Evolutionary conservation across 192 early-diverging fungal species (phyloP).

Genomic region (Fimicolochytrium jonesii): DNA sequence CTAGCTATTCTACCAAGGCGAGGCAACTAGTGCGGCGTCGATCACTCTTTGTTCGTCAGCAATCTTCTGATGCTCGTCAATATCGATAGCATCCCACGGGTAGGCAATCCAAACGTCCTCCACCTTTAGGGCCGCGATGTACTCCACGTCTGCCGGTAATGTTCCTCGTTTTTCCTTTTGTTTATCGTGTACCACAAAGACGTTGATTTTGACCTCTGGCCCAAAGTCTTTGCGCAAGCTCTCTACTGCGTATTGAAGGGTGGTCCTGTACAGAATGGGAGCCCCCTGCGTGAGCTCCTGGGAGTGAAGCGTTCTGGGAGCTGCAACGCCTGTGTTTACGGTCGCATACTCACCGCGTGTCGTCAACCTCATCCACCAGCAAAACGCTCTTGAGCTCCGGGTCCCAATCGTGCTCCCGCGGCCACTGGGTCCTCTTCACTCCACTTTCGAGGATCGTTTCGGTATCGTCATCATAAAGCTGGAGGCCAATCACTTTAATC

Average conservation of each 20-base stretch:
- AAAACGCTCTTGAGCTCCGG: not conserved
- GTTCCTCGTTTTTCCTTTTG: slow-evolving; percentile 4
- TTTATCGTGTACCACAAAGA: slow-evolving; percentile 19
- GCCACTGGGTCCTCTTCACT: slow-evolving; percentile 13
- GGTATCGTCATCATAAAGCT: slow-evolving; percentile 17
- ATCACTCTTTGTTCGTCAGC: not conserved
- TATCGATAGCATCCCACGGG: slow-evolving; percentile 20
- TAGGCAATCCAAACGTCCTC: slow-evolving; percentile 16
- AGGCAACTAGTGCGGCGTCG: too few relatives aligned
- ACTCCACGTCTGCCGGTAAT: slow-evolving; percentile 4
- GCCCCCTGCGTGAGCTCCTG: too few relatives aligned
- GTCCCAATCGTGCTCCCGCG: slow-evolving; percentile 6
- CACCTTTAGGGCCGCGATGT: slow-evolving; percentile 13
- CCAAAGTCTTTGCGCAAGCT: slow-evolving; percentile 1
- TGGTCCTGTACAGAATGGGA: slow-evolving; percentile 7
- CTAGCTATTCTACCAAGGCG: too few relatives aligned
- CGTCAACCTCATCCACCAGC: slow-evolving; percentile 16
- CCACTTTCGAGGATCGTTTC: not conserved
- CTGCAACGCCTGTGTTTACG: too few relatives aligned
- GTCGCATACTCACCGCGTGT: slow-evolving; percentile 6
- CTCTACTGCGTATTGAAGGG: slow-evolving; percentile 11
- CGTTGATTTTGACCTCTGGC: not conserved
- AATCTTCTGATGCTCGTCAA: slow-evolving; percentile 11
- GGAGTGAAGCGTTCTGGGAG: too few relatives aligned
- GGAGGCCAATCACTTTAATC: slow-evolving; percentile 12